phyloP scores from a whole-genome alignment of 1,139 yeast species.

The Dujonia santamariae region DNA sequence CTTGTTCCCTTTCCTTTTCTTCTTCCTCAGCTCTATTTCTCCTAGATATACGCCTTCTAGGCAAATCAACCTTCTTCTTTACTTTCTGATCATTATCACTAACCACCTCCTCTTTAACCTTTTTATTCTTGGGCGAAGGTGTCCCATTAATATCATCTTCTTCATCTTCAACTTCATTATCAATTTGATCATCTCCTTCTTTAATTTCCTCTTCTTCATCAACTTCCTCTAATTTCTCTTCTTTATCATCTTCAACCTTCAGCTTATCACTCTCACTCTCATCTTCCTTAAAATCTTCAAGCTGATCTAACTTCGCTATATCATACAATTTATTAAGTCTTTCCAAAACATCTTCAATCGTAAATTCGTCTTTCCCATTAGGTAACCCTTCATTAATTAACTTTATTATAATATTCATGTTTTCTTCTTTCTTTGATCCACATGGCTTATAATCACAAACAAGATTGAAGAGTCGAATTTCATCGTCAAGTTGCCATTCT shows the following conservation, averaged over 20 bases:
- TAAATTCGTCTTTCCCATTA: constrained; percentile 25
- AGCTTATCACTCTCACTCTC: constrained; percentile 2
- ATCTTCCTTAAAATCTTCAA: constrained; percentile 32
- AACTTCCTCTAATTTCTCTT: constrained; percentile 6
- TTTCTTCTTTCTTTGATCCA: constrained; percentile 55
- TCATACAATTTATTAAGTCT: constrained; percentile 55
- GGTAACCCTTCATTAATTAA: constrained; percentile 39
- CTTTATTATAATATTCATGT: constrained; percentile 54
- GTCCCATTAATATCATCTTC: constrained; percentile 13
- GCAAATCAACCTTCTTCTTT: too few species aligned
- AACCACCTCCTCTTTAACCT: too few species aligned
- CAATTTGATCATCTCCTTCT: constrained; percentile 9
- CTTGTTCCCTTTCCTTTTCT: constrained; percentile 5
- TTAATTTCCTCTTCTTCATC: constrained; percentile 7
- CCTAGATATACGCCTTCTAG: too few species aligned
- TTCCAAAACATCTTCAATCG: constrained; percentile 55
- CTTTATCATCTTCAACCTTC: constrained; percentile 4
- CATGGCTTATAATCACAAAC: constrained; percentile 70
- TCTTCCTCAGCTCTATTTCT: constrained; percentile 11
- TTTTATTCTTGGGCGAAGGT: too few species aligned
- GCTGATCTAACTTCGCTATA: constrained; percentile 50
- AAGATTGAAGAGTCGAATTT: constrained; percentile 61
- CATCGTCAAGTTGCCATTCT: constrained; percentile 63
- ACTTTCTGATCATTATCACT: too few species aligned
- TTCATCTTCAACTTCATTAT: constrained; percentile 6